These are phyloP conservation scores for Entomortierella beljakovae DNA, from an alignment of 192 early-diverging fungal species.

Conservation along the genomic window DNA sequence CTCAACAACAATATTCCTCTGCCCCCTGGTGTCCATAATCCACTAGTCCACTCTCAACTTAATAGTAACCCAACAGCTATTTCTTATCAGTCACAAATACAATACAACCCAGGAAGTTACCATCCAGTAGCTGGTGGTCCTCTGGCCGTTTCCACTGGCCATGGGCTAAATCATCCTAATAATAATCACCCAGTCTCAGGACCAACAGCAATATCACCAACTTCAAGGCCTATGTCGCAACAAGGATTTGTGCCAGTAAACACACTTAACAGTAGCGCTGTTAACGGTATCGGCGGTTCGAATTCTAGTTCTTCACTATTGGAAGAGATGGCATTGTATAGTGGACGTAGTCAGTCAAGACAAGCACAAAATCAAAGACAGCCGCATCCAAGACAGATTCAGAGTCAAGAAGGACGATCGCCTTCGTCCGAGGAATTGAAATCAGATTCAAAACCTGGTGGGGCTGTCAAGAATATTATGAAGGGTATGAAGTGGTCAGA, in stretches of 20 bases:
- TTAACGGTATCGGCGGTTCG: background rate
- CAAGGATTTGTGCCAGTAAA: constrained; percentile 16
- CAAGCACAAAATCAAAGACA: background rate
- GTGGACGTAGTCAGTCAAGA: constrained; percentile 9
- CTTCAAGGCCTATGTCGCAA: constrained; percentile 18
- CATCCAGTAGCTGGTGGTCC: background rate
- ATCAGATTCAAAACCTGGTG: constrained; percentile 14
- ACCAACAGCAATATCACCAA: background rate
- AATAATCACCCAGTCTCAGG: background rate
- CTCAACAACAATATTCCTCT: constrained; percentile 29
- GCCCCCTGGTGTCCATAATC: constrained; percentile 39
- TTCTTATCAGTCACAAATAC: constrained; percentile 31
- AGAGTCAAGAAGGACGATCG: constrained; percentile 14
- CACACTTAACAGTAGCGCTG: background rate
- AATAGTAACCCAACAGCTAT: background rate
- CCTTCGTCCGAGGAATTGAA: constrained; percentile 22
- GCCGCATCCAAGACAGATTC: constrained; percentile 21
- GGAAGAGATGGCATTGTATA: constrained; percentile 14
- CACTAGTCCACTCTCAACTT: constrained; percentile 23
- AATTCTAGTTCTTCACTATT: background rate
- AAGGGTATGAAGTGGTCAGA: constrained; percentile 43
- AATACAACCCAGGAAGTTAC: constrained; percentile 19
- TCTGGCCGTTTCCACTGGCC: background rate
- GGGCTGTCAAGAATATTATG: constrained; percentile 30
- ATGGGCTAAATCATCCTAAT: background rate